Base-by-base conservation (phyloP, 805 yeast genomes). In the Kuraishia molischiana region DNA sequence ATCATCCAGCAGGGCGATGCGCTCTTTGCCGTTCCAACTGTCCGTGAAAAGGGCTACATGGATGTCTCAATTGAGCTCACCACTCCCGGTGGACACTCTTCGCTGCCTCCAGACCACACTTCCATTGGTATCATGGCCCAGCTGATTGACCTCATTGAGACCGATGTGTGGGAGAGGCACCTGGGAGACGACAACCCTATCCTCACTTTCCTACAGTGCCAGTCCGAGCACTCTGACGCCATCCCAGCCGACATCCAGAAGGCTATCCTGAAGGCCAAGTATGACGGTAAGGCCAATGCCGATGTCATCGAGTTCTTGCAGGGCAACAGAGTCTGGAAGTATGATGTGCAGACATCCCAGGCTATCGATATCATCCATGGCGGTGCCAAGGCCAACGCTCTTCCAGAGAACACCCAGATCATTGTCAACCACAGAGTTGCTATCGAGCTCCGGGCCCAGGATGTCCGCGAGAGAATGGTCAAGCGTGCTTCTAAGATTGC, bases 81-180 rank as follows among this genome's bases (percentile, higher is more conserved):
- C 19, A 77, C 83, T 18, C 74, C 76, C 10, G 94, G 94, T 29
- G 94, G 94, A 5, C 94, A 83, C 52, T 76, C 90, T 1, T 79
- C 89, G 5, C 54, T 69, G n/a, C 92, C 94, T 6, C 90, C 89
- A 2, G 77, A 72, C 37, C 89, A 83, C 48, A 82, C 90, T 3
- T 68, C 79, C 1, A 77, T 84, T 51, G 94, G 90, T 10, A 69
- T 84, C 20, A 63, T 77, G 38, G 64, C 83, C 4, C 74, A 79
- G 42, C 58, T 83, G 38, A 64, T 77, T 8, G 57, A 59, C 5
- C 44, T 54, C 11, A 59, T 84, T 29, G 94, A 85, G 52, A 49
- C 54, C 5, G 64, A 72, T 40, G 81, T 78, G 3, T 76, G 62
- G 47, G 50, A 58, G n/a, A 59, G 77, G 1, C 44, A 56, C 10